These are phyloP conservation scores for Paecilomyces sp. DNA, from an alignment of 2,329 filamentous ascomycete species.

Conservation along the genomic window DNA sequence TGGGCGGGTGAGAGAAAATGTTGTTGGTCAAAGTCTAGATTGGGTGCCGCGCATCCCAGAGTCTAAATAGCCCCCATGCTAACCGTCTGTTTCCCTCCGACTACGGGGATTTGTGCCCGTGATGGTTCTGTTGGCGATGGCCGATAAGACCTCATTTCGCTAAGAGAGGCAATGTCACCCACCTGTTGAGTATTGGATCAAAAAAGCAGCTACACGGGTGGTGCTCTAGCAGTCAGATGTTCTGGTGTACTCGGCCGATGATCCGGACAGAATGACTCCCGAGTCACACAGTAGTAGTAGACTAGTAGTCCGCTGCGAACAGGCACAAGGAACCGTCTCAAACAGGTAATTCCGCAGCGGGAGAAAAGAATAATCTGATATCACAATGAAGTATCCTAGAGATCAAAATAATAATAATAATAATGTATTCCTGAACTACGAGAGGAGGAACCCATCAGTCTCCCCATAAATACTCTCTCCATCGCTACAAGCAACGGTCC, in stretches of 20 bases:
- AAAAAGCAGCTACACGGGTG: not conserved
- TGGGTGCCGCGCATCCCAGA: conserved; percentile 5
- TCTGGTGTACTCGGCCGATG: not conserved
- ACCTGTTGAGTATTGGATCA: not conserved
- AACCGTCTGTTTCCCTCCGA: conserved; percentile 7
- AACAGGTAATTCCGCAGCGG: not conserved
- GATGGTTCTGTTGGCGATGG: not conserved
- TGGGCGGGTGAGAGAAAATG: conserved; percentile 29
- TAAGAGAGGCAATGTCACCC: conserved; percentile 6
- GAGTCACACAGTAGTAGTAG: not conserved
- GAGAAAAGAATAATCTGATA: not conserved
- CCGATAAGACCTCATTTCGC: not conserved
- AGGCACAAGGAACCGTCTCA: not conserved
- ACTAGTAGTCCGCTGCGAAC: not conserved
- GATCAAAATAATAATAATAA: no score
- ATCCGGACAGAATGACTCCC: not conserved
- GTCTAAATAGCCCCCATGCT: conserved; percentile 7
- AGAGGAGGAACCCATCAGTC: not conserved
- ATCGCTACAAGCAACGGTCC: not conserved
- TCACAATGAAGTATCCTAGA: no score
- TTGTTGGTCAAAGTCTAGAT: conserved; percentile 19
- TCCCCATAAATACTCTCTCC: not conserved
- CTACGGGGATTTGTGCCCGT: conserved; percentile 7
- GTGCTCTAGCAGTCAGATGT: not conserved
- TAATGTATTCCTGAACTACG: no score